phyloP scores from a whole-genome alignment of 805 yeast genomes.

The Ogataea saltuana region DNA sequence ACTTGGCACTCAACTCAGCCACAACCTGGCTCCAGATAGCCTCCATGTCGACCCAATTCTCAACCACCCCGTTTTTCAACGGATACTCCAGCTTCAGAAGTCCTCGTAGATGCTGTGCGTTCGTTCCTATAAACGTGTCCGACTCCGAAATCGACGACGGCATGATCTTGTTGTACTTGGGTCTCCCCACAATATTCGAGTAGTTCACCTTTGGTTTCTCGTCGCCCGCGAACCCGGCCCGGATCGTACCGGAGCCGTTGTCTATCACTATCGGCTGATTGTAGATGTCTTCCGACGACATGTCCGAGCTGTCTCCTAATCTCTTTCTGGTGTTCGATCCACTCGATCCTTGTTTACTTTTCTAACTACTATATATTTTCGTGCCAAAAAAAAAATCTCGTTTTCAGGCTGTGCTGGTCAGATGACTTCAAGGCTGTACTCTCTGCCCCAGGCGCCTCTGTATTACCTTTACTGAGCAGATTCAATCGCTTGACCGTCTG shows the following conservation, averaged over 20 bases:
- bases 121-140: constrained; percentile 71
- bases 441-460: too few relatives aligned
- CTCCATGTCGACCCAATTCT: constrained; percentile 88
- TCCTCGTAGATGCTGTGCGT: constrained; percentile 78
- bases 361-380: too few relatives aligned
- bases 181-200: constrained; percentile 71
- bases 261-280: constrained; percentile 80
- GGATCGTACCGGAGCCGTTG: constrained; percentile 81
- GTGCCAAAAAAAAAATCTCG: too few relatives aligned
- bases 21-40: constrained; percentile 72
- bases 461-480: too few relatives aligned
- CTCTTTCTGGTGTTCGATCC: too few relatives aligned
- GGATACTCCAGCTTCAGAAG: constrained; percentile 73
- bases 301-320: too few relatives aligned
- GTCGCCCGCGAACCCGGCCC: constrained; percentile 93
- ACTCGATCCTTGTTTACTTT: too few relatives aligned
- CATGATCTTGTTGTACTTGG: constrained; percentile 76
- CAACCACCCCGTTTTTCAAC: constrained; percentile 73
- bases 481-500: too few relatives aligned
- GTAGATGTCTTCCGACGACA: constrained; percentile 34
- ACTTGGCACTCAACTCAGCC: constrained; percentile 44
- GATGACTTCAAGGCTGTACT: too few relatives aligned
- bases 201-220: constrained; percentile 70
- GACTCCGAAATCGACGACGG: constrained; percentile 61
- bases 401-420: too few relatives aligned